Conservation (phyloP, 2,329 filamentous ascomycete species). For the Drechmeria coniospora region DNA sequence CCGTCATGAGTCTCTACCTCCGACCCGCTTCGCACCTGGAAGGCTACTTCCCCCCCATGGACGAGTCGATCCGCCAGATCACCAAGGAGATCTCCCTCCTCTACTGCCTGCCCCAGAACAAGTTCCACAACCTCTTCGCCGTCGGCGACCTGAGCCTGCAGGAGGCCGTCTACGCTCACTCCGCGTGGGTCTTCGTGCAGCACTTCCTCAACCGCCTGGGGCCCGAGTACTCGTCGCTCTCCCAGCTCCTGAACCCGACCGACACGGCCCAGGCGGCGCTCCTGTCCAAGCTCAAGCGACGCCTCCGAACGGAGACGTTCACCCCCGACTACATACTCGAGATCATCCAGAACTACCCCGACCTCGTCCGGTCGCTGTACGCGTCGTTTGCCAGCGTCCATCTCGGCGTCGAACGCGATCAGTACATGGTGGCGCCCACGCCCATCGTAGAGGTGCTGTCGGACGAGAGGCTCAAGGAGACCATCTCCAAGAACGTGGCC, state of each 20-base stretch:
- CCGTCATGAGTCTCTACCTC: conserved; percentile 90
- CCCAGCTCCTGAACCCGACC: conserved; percentile 61
- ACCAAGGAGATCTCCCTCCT: conserved; percentile 95
- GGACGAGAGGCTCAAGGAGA: conserved; percentile 55
- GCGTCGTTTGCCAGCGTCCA: conserved; percentile 84
- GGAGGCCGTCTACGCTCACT: conserved; percentile 94
- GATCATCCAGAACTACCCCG: conserved; percentile 84
- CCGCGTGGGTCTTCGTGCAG: conserved; percentile 92
- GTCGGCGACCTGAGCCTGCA: conserved; percentile 78
- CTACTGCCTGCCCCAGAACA: conserved; percentile 96
- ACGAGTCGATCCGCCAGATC: conserved; percentile 94
- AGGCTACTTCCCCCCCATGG: conserved; percentile 58
- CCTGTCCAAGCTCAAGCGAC: conserved; percentile 86
- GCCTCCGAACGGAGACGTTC: conserved; percentile 90
- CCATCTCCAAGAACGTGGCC: conserved; percentile 63
- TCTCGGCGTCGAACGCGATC: conserved; percentile 38
- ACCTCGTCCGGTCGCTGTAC: conserved; percentile 75
- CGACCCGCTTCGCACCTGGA: conserved; percentile 49
- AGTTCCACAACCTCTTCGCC: conserved; percentile 81
- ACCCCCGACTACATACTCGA: conserved; percentile 96
- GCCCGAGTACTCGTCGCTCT: conserved; percentile 79
- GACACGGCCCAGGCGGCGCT: conserved; percentile 79
- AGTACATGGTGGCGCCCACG: conserved; percentile 36
- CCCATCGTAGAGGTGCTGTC: conserved; percentile 54
- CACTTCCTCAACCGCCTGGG: conserved; percentile 95